Conservation (phyloP, 352 stramenopile species). For the Phytopythium ostracodes region DNA sequence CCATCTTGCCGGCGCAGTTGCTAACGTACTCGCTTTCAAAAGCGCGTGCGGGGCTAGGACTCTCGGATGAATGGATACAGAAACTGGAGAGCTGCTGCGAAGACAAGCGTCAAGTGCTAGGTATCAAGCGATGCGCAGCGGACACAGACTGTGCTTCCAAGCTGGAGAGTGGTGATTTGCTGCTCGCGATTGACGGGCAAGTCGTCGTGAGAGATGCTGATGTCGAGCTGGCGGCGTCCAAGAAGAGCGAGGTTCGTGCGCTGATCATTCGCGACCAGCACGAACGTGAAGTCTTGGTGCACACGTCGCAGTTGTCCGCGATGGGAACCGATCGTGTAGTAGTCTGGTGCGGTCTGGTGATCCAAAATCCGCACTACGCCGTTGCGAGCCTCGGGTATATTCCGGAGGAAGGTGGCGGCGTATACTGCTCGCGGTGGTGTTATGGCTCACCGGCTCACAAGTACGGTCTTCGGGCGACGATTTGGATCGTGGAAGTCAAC, state of each 20-base stretch:
- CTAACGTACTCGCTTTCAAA: conserved; percentile 87
- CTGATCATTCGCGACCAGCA: conserved; percentile 76
- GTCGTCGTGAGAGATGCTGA: conserved; percentile 76
- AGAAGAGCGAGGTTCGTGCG: conserved; percentile 50
- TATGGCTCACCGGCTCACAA: conserved; percentile 90
- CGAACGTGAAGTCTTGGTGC: conserved; percentile 56
- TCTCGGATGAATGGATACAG: conserved; percentile 84
- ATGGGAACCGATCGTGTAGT: conserved; percentile 88
- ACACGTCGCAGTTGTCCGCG: conserved; percentile 56
- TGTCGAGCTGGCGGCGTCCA: conserved; percentile 56
- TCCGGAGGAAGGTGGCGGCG: conserved; percentile 74
- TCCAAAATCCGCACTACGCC: conserved; percentile 88
- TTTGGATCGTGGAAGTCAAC: conserved; percentile 92
- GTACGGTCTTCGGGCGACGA: conserved; percentile 86
- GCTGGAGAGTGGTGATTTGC: conserved; percentile 76
- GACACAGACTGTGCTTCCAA: conserved; percentile 59
- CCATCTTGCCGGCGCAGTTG: conserved; percentile 67
- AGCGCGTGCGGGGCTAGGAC: conserved; percentile 72
- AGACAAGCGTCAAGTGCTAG: conserved; percentile 86
- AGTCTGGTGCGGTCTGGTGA: conserved; percentile 88
- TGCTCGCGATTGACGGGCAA: conserved; percentile 78
- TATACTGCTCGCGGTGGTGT: conserved; percentile 90
- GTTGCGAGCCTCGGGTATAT: conserved; percentile 84
- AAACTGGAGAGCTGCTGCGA: conserved; percentile 73
- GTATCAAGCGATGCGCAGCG: conserved; percentile 74